Conservation (phyloP, 2,329 filamentous ascomycete genomes). For the Fusarium tuaranense region DNA sequence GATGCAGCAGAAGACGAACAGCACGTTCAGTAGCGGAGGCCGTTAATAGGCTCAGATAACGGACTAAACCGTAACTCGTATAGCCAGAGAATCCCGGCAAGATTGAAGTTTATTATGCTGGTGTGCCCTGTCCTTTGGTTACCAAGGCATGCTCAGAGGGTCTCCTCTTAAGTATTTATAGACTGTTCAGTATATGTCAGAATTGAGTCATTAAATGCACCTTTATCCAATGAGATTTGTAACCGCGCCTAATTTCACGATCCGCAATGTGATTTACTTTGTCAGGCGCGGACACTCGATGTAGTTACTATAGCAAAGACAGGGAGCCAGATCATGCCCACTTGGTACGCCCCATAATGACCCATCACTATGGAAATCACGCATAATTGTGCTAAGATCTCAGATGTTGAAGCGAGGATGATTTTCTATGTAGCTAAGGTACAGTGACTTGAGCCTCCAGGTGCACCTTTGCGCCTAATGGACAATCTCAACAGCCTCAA, state of each 20-base stretch:
- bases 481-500: neutral
- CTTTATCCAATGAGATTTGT: neutral
- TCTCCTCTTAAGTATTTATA: too few relatives aligned
- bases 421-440: neutral
- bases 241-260: too few relatives aligned
- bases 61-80: neutral
- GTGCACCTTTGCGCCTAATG: neutral
- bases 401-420: too few relatives aligned
- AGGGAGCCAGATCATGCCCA: neutral
- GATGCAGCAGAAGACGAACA: neutral
- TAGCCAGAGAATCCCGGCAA: neutral
- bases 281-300: neutral
- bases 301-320: neutral
- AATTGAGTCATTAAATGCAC: neutral
- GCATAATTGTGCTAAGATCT: too few relatives aligned
- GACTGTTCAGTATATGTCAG: neutral
- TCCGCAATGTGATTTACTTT: neutral
- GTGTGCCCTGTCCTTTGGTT: neutral
- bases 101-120: neutral
- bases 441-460: neutral
- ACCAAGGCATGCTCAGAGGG: neutral
- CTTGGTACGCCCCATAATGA: neutral
- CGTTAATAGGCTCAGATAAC: neutral
- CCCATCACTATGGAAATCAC: neutral
- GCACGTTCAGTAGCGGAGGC: neutral